Base-by-base conservation (phyloP, 495 filamentous ascomycete genomes). In the Aspergillus cavernicola region DNA sequence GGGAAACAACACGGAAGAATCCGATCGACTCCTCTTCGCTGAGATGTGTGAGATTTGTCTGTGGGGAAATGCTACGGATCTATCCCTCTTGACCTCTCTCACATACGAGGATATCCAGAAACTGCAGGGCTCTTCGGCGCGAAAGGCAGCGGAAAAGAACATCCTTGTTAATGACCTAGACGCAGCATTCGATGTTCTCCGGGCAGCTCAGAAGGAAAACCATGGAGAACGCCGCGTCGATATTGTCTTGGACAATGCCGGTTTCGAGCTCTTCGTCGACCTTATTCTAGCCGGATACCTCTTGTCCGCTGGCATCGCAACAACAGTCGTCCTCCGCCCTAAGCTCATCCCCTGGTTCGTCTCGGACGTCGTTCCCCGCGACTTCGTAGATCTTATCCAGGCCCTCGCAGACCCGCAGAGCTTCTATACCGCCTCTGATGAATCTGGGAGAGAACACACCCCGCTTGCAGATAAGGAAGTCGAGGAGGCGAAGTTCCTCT, bases 271-370 rank as follows among this genome's bases (percentile, higher is more conserved):
- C 8, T 97, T 87, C 65, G 93, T 96, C 52, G 93, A 98, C 62
- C 75, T 97, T 10, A 85, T 97, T 38, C 77, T 98, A 2, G 91
- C 87, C 5, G 93, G 90, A 3, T 98, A 93, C 62, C 76, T 98
- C 3, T 75, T 98, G 6, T 83, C 86, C 0, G 70, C 88, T 4
- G 87, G 85, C 0, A 77, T 98, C 15, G 93, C 92, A 1, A 96
- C 92, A 0, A 83, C 80, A 6, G 77, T 97, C 12, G 84, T 96
- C n/a, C 80, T 98, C 7, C 90, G 96, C 64, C 89, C 93, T 5
- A 98, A 98, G 70, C 81, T 82, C 29, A 87, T 97, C 45, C 93
- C 93, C 0, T 98, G 93, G 93, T 98, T 97, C 59, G 93, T 98
- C 39, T 96, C 90, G 0, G 93, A 98, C 60, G 93, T 97, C 11